Base-by-base conservation (phyloP, 148 eudicot genomes). In the Limonium bicolor region DNA sequence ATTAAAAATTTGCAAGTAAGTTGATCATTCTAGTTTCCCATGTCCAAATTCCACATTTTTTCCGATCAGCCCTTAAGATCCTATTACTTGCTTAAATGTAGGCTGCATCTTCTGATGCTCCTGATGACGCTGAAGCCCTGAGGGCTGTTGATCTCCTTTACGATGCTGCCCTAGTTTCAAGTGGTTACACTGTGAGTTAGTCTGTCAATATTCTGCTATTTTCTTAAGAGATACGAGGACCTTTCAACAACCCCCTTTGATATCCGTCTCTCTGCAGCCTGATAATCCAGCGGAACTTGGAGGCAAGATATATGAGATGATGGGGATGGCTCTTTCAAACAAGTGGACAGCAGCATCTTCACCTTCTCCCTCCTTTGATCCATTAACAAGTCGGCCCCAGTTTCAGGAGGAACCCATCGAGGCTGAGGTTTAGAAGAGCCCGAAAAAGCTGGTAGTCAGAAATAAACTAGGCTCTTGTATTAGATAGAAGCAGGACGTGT, bases 251-350 rank as follows among this genome's bases (percentile, higher is more conserved):
- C n/a, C n/a, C n/a, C n/a, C n/a, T n/a, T n/a, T n/a, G n/a, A n/a
- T n/a, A n/a, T n/a, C n/a, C n/a, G n/a, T n/a, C n/a, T 41, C 28
- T 31, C 5, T 70, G 71, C 87, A 90, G 97, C 95, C 95, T 36
- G 97, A 90, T 24, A 77, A 76, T 63, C 97, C 97, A 11, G 72
- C 97, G 19, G 69, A 77, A 34, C 75, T 90, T n/a, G 87, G 97
- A 25, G 93, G 87, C 29, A 90, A 84, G 61, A 84, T 90, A 7
- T 90, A 88, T 20, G 97, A 84, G 59, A 77, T 88, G 94, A 77
- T 90, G 97, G 77, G 70, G 23, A 45, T 51, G 64, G 85, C 93
- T 57, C 67, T 90, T 24, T 54, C 80, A 14, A 73, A 57, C 65
- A 84, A 80, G 53, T 84, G 81, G 81, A 65, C 36, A 5, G 14